Percentiles rank a stretch among this genome's conserved stretches.
Conservation (phyloP, 176 grass and related monocot species). For the Alloteropsis semialata region DNA sequence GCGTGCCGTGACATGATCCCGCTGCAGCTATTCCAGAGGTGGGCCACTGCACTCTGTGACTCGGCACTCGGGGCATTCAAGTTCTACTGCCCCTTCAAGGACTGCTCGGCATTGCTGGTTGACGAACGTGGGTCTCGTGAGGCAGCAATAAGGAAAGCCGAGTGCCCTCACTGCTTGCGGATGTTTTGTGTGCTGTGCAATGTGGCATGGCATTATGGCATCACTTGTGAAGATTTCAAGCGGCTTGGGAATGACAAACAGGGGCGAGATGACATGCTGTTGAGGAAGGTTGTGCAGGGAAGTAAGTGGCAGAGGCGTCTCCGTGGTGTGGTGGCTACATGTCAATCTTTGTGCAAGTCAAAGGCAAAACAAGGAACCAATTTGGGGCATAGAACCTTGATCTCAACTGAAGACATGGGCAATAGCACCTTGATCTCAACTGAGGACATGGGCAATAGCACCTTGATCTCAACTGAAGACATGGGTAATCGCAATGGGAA, state of each 20-base stretch:
- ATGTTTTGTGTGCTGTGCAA: slow-evolving; percentile 57
- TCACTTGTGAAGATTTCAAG: slow-evolving; percentile 42
- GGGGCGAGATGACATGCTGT: slow-evolving; percentile 48
- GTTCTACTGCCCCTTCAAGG: slow-evolving; percentile 68
- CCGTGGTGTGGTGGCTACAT: background rate
- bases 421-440: no score
- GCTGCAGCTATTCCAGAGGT: slow-evolving; percentile 28
- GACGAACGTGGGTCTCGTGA: background rate
- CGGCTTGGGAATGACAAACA: slow-evolving; percentile 42
- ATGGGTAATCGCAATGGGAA: background rate
- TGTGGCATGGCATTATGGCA: slow-evolving; percentile 60
- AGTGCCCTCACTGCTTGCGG: slow-evolving; percentile 51
- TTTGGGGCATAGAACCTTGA: no score
- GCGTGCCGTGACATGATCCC: slow-evolving; percentile 43
- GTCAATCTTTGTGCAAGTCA: no score
- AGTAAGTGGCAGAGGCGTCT: slow-evolving; percentile 55
- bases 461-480: no score
- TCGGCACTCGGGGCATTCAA: slow-evolving; percentile 17
- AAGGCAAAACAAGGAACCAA: no score
- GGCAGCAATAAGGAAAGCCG: background rate
- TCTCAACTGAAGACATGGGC: background rate
- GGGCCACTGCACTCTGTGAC: slow-evolving; percentile 49
- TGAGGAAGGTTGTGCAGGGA: slow-evolving; percentile 37
- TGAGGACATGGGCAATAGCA: no score
- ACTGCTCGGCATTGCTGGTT: slow-evolving; percentile 48